A percentile compares a stretch with the other conserved stretches of the same genome.
These are phyloP conservation scores for Chlorella sp. DNA, from an alignment of 139 green algal species.

Conservation along the genomic window DNA sequence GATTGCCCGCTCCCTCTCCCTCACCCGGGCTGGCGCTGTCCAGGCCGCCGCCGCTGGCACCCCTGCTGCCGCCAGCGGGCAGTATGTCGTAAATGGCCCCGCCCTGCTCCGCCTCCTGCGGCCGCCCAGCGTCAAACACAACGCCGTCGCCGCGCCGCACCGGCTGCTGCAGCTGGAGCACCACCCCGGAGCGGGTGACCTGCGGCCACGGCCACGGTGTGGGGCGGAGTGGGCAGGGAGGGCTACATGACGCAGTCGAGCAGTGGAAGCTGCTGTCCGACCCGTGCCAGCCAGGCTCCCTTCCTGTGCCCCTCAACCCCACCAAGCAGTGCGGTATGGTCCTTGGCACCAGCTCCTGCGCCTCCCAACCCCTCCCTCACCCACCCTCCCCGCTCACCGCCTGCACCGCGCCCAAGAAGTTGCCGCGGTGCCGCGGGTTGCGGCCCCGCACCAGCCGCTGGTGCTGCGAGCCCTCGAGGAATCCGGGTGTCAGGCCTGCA, in stretches of 20 bases:
- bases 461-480: conserved; percentile 77
- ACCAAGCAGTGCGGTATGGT: background rate
- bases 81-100: conserved; percentile 48
- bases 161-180: conserved; percentile 36
- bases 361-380: background rate
- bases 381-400: background rate
- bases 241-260: no score
- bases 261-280: no score
- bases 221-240: background rate
- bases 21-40: conserved; percentile 3
- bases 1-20: background rate
- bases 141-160: conserved; percentile 75
- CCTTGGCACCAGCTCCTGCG: background rate
- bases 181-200: conserved; percentile 27
- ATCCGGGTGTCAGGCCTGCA: conserved; percentile 76
- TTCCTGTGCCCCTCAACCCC: no score
- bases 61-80: background rate
- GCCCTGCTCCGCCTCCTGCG: conserved; percentile 71
- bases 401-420: conserved; percentile 57
- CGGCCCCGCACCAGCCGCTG: conserved; percentile 80
- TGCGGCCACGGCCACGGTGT: background rate
- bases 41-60: background rate
- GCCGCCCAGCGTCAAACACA: conserved; percentile 76
- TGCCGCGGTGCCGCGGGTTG: conserved; percentile 72
- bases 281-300: no score